Base-by-base conservation (phyloP, 345 rosid species). In the Lepidium sativum region DNA sequence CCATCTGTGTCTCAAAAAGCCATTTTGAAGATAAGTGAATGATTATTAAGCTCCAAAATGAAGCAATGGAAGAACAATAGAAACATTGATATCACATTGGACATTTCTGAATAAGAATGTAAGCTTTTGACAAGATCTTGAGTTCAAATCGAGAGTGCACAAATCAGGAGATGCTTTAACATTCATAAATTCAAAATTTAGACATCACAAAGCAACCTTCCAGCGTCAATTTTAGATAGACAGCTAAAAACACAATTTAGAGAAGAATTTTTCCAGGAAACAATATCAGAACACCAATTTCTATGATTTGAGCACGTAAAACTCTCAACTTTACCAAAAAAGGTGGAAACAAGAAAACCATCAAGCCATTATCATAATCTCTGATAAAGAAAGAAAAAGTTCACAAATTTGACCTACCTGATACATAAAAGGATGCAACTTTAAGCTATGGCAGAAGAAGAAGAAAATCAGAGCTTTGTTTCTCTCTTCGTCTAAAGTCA, bases 341-440 rank as follows among this genome's bases (percentile, higher is more conserved):
- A 2, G 13, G 2, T 44, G 18, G 37, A 45, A 67, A 66, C 70
- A 66, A 45, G 25, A 68, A 47, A 27, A 50, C 51, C 37, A 68
- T 32, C 35, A 58, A 20, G 25, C 21, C 2, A 63, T 45, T 64
- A 38, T 38, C 64, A 55, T 14, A 39, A 56, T 56, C 54, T 64
- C 31, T 54, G 11, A 42, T 34, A 43, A 43, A 70, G 23, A 25
- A 14, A 23, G 60, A 21, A 32, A 21, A 20, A 43, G 1, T n/a
- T 15, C 9, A 47, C 8, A 55, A 37, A 9, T 14, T 31, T n/a
- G 53, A 60, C 44, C 2, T 2, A 38, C 65, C 69, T 55, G 60
- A 49, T 49, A 17, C 12, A 39, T 15, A 56, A 48, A 71, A 64
- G 35, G 29, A 50, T 63, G 60, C 9, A 48, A 27, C 31, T 44